These are phyloP conservation scores for Spencermartinsiella europaea DNA, from an alignment of 805 yeast genomes.

Conservation along the genomic window DNA sequence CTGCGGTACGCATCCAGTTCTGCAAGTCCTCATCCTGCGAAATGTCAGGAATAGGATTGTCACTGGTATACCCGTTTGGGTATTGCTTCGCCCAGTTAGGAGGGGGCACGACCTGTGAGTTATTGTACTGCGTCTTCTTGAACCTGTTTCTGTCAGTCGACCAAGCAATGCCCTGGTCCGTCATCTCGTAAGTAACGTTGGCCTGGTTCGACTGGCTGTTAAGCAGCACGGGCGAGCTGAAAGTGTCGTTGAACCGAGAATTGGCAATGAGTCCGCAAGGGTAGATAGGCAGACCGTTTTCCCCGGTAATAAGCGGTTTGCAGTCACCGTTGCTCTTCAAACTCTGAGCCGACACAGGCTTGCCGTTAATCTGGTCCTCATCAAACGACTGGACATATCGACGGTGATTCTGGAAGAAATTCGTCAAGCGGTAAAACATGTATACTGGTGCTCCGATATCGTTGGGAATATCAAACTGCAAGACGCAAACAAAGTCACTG, in stretches of 20 bases:
- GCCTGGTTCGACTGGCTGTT: constrained; percentile 27
- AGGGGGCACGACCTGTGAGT: constrained; percentile 81
- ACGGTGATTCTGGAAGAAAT: constrained; percentile 91
- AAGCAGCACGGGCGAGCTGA: constrained; percentile 44
- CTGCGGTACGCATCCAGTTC: constrained; percentile 98
- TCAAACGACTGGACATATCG: constrained; percentile 86
- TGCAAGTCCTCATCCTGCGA: constrained; percentile 77
- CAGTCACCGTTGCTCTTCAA: constrained; percentile 47
- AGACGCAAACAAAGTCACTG: constrained; percentile 43
- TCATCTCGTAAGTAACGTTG: constrained; percentile 36
- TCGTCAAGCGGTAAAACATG: constrained; percentile 79
- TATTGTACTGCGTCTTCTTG: constrained; percentile 64
- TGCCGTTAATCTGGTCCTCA: constrained; percentile 73
- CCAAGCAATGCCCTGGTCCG: constrained; percentile 77
- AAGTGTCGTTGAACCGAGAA: constrained; percentile 85
- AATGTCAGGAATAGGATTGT: constrained; percentile 66
- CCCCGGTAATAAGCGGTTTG: constrained; percentile 52
- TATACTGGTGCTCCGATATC: constrained; percentile 67
- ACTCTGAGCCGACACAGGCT: constrained; percentile 50
- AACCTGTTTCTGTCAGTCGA: constrained; percentile 64
- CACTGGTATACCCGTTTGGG: constrained; percentile 86
- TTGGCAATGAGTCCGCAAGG: constrained; percentile 97
- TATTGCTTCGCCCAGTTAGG: constrained; percentile 78
- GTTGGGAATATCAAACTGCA: constrained; percentile 69
- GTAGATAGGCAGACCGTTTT: constrained; percentile 53